phyloP scores from a whole-genome alignment of 2,329 filamentous ascomycete genomes.

The Rhexocercosporidium sp. region DNA sequence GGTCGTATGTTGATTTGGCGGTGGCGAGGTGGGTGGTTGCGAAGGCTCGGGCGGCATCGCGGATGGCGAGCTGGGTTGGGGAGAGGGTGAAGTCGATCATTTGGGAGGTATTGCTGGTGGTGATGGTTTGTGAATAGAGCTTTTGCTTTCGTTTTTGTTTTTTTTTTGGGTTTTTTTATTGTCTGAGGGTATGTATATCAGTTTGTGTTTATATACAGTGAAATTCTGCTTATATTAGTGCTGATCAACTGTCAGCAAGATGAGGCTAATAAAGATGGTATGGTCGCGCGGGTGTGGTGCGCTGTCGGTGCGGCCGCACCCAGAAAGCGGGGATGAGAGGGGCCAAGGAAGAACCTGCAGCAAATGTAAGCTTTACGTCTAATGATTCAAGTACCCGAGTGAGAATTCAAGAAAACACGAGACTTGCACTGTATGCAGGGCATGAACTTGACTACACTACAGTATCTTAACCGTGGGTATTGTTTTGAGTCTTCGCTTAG shows the following conservation, averaged over 20 bases:
- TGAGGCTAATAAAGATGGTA: not conserved
- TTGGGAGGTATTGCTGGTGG: not conserved
- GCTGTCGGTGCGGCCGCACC: not conserved
- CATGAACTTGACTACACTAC: no score
- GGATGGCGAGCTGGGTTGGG: slow-evolving; percentile 32
- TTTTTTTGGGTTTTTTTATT: not conserved
- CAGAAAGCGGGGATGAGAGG: not conserved
- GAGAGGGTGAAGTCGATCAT: slow-evolving; percentile 40
- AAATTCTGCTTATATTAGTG: not conserved
- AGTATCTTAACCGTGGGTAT: no score
- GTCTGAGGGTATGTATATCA: no score
- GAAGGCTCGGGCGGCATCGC: slow-evolving; percentile 35
- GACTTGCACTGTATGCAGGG: no score
- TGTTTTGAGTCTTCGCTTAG: no score
- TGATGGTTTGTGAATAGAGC: not conserved
- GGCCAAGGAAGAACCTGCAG: no score
- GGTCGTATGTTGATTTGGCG: not conserved
- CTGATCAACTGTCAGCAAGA: not conserved
- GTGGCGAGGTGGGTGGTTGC: slow-evolving; percentile 5
- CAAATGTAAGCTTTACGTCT: no score
- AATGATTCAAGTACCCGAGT: no score
- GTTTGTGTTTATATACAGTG: not conserved
- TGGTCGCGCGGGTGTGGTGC: no score
- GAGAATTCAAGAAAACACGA: no score
- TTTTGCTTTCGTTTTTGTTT: not conserved